Evolutionary conservation across 179 eudicot genomes (phyloP).

Genomic region (Silene vulgaris): DNA sequence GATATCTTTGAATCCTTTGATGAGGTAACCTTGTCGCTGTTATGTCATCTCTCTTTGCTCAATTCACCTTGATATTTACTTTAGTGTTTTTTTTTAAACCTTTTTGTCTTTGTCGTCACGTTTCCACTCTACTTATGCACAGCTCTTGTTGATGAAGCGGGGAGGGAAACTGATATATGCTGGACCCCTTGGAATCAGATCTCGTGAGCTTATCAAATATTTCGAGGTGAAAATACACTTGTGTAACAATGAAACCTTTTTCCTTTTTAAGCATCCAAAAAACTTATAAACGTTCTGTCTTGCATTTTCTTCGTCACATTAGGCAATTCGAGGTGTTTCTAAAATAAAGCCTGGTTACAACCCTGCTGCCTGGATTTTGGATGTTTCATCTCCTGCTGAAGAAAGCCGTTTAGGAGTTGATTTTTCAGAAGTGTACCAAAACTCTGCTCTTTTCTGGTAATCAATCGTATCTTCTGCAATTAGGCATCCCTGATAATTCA

Average conservation of each 20-base stretch:
- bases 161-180: slow-evolving; percentile 77
- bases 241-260: not conserved
- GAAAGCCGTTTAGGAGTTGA: slow-evolving; percentile 57
- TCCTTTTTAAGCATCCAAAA: slow-evolving; percentile 5
- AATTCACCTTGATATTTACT: not conserved
- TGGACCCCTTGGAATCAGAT: slow-evolving; percentile 61
- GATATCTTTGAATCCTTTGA: slow-evolving; percentile 89
- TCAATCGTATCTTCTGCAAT: slow-evolving; percentile 12
- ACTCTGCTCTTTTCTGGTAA: slow-evolving; percentile 49
- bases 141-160: slow-evolving; percentile 74
- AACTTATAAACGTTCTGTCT: not conserved
- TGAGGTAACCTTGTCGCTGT: slow-evolving; percentile 43
- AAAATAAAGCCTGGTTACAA: slow-evolving; percentile 55
- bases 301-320: slow-evolving; percentile 15
- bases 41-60: not conserved
- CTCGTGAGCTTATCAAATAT: slow-evolving; percentile 50
- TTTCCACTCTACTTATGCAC: slow-evolving; percentile 7
- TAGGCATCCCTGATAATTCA: not conserved
- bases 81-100: not conserved
- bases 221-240: slow-evolving; percentile 46
- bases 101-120: not conserved
- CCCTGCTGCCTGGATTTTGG: slow-evolving; percentile 81
- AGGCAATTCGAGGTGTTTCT: slow-evolving; percentile 61
- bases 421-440: slow-evolving; percentile 56
- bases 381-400: slow-evolving; percentile 59